Percentiles rank a stretch among this genome's conserved stretches.
Conservation (phyloP, 2,329 filamentous ascomycete genomes). For the Hypocrella siamensis region DNA sequence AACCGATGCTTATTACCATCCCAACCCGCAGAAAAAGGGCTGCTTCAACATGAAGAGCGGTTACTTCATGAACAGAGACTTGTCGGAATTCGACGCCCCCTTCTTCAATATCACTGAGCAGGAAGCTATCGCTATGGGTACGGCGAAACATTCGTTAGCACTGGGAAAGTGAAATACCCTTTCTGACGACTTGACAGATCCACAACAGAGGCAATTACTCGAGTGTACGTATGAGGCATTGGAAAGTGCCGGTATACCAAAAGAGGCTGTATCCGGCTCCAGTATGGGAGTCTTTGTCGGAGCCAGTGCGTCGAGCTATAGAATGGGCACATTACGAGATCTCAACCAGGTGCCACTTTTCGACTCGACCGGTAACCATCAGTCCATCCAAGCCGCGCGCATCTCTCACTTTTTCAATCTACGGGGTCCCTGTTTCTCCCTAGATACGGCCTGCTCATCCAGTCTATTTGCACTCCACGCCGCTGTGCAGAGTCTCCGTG, state of each 20-base stretch:
- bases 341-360: slow-evolving; percentile 32
- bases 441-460: slow-evolving; percentile 37
- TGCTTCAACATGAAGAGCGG: slow-evolving; percentile 19
- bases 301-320: slow-evolving; percentile 30
- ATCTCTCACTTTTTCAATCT: slow-evolving; percentile 41
- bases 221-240: slow-evolving; percentile 39
- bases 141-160: neutral
- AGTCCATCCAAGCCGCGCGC: slow-evolving; percentile 36
- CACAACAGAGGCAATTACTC: slow-evolving; percentile 35
- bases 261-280: slow-evolving; percentile 27
- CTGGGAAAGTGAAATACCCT: neutral
- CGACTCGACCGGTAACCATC: slow-evolving; percentile 32
- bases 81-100: slow-evolving; percentile 31
- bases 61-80: slow-evolving; percentile 29
- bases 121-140: slow-evolving; percentile 31
- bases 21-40: slow-evolving; percentile 25
- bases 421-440: slow-evolving; percentile 33
- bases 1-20: slow-evolving; percentile 23
- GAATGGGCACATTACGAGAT: slow-evolving; percentile 26
- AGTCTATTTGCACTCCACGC: slow-evolving; percentile 32
- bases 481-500: slow-evolving; percentile 31
- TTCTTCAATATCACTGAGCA: slow-evolving; percentile 37
- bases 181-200: slow-evolving; percentile 19
- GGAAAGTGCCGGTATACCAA: slow-evolving; percentile 34
- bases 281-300: slow-evolving; percentile 35